Evolutionary conservation across 192 early-diverging fungal genomes (phyloP), one percentile per base, ranked within the genome.

Genomic region (Coemansia reversa): DNA sequence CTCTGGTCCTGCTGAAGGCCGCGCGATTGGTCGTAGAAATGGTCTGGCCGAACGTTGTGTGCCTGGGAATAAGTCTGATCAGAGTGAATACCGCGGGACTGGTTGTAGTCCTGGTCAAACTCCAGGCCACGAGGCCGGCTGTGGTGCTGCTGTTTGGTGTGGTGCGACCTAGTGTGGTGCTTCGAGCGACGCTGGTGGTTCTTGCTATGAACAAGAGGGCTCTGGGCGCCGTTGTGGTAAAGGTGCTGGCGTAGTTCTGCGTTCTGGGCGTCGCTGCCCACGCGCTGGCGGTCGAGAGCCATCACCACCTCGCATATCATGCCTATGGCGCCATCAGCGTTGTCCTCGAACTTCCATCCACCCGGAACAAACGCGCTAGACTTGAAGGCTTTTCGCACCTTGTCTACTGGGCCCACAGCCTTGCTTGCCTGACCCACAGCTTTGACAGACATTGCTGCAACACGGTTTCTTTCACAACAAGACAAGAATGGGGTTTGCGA

Each of bases 321-420:
- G 18, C 62, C 54, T 25, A 77, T 47, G 28, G 67, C 52, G 14
- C 69, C 66, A 27, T 27, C 54, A 11, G 50, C 58, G 45, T 60
- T 64, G 58, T 65, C 62, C n/a, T 63, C 58, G 29, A 77, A 20
- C 24, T 65, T 65, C 75, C 74, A 76, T 14, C 71, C 56, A 6
- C 57, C 35, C 19, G 74, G 74, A 19, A 76, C 57, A 30, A 76
- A 71, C 2, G 69, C 74, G 58, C 74, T 76, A n/a, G 74, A 76
- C 47, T 58, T 76, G 39, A 76, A 45, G 19, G 47, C 67, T 19
- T 67, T 65, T 19, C 52, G 58, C 52, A 45, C 42, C 66, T 68
- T 61, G 32, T 23, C 23, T 9, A 24, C 47, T 6, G 58, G 27
- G 25, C 32, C 32, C 33, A 51, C 24, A 6, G 35, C 29, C 20